These are phyloP conservation scores for Chrysoporthe austroafricana DNA, from an alignment of 2,329 filamentous ascomycete species.

Conservation along the genomic window DNA sequence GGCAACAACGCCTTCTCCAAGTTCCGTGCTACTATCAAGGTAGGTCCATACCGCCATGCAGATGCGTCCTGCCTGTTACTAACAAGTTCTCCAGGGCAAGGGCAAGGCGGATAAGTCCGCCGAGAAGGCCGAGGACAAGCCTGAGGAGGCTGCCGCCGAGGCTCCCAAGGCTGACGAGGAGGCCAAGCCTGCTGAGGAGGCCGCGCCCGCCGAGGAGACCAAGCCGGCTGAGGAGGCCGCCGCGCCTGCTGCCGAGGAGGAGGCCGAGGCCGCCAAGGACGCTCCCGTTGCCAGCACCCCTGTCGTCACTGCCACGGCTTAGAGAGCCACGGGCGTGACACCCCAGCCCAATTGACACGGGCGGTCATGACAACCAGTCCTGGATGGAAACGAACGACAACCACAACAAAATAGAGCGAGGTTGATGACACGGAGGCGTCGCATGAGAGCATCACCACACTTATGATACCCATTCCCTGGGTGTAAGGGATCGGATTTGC, in stretches of 20 bases:
- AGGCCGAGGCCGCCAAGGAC: constrained; percentile 34
- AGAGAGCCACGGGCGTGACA: constrained; percentile 35
- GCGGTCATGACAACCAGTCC: constrained; percentile 31
- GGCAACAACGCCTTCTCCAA: constrained; percentile 62
- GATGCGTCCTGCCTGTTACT: neutral
- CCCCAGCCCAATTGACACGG: constrained; percentile 31
- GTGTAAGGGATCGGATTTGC: constrained; percentile 52
- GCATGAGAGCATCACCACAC: constrained; percentile 31
- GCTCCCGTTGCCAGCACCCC: constrained; percentile 49
- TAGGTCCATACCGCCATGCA: constrained; percentile 8
- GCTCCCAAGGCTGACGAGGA: constrained; percentile 37
- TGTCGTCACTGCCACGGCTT: constrained; percentile 56
- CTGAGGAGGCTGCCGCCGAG: constrained; percentile 38
- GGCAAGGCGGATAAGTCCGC: constrained; percentile 45
- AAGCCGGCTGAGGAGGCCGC: constrained; percentile 35
- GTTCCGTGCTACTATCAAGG: constrained; percentile 61
- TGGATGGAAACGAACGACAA: constrained; percentile 28
- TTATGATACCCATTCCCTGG: constrained; percentile 30
- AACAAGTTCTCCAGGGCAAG: constrained; percentile 35
- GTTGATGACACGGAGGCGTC: constrained; percentile 32
- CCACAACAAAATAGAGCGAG: constrained; percentile 35
- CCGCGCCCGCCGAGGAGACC: constrained; percentile 37
- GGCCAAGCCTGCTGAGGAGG: constrained; percentile 36
- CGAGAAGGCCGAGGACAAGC: constrained; percentile 49
- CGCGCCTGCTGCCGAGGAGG: constrained; percentile 40